These are phyloP conservation scores for Acanthamoeba royreba DNA, from an alignment of 208 protist genomes.

Conservation along the genomic window DNA sequence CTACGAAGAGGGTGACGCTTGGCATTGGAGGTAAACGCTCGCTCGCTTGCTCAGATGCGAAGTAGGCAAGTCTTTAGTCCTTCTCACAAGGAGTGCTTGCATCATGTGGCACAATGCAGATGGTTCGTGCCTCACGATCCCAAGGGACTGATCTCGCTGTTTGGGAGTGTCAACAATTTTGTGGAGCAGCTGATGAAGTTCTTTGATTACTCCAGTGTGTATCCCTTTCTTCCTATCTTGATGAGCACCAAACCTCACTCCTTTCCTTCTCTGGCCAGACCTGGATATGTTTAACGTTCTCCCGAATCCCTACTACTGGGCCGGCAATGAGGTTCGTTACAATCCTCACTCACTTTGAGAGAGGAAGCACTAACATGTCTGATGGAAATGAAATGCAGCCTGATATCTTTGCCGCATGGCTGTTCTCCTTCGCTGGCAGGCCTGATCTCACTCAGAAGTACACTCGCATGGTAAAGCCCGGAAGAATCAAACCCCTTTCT, in stretches of 20 bases:
- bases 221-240: background rate
- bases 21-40: background rate
- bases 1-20: background rate
- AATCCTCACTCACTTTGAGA: background rate
- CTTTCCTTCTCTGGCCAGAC: background rate
- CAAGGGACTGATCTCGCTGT: background rate
- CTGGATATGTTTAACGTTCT: background rate
- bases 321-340: background rate
- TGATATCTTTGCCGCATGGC: background rate
- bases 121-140: constrained; percentile 43
- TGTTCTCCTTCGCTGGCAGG: background rate
- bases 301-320: constrained; percentile 48
- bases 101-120: background rate
- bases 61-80: background rate
- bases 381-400: background rate
- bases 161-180: background rate
- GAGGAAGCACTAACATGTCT: background rate
- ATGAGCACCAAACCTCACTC: background rate
- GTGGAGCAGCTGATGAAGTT: background rate
- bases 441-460: background rate
- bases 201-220: background rate
- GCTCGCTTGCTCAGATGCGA: background rate
- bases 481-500: background rate
- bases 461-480: background rate
- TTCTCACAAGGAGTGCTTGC: background rate